Base-by-base conservation (phyloP, 2,329 filamentous ascomycete species). In the Pyrenophora graminea region DNA sequence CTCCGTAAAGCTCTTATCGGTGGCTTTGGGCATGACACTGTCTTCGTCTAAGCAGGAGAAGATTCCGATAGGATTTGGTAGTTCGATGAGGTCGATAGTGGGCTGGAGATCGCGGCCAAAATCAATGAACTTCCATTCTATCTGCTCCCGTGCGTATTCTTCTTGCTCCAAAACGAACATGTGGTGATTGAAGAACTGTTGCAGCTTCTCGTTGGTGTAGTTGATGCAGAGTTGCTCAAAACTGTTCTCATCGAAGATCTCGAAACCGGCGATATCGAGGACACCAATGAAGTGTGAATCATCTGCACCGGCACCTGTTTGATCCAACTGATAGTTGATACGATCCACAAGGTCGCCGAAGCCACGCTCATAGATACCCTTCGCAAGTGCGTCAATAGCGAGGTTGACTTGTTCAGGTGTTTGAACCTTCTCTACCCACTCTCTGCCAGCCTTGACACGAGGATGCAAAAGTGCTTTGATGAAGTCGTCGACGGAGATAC, bases 171-270 rank as follows among this genome's bases (percentile, higher is more conserved):
- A 80, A 8, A 99, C 94, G 69, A 99, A 99, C 94, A 99, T 99
- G 78, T 99, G 95, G 71, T 99, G 94, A 67, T 99, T 99, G 83
- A 99, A 99, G 74, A 99, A 99, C 63, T 99, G 94, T 69, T 99
- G 94, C 6, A 99, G 80, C 76, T 99, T 99, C 77, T 99, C 94
- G 75, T 99, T 99, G 69, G 97, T 95, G 69, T 97, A 99, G 79
- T 99, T 99, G 82, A 99, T 99, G 77, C 94, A 99, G 6, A 99
- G 84, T 76, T 99, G 94, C 74, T 99, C 94, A 67, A 99, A 99
- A 60, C 90, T 97, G 79, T 99, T 99, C 78, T 93, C 94, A 72
- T 99, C 94, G 63, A 99, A 99, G 52, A 99, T 99, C 70, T 99
- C 94, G 74, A 99, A 99, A 54, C 94, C 94, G 58, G 95, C 95